A percentile compares a stretch with the other conserved stretches of the same genome.
These are phyloP conservation scores for Citropsis articulata DNA, from an alignment of 345 rosid species.

Conservation along the genomic window DNA sequence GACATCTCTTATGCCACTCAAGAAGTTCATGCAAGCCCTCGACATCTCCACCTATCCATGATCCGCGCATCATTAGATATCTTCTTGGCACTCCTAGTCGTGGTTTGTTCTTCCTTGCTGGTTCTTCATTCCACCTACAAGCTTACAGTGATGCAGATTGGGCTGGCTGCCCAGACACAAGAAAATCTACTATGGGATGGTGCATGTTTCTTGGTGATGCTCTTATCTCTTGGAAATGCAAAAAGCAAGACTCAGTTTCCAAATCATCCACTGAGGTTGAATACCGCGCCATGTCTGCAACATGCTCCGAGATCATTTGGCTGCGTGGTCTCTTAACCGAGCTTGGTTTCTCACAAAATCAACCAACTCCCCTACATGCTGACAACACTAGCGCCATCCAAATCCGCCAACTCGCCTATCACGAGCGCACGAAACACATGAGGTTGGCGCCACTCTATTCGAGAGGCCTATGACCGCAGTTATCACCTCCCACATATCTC, in stretches of 20 bases:
- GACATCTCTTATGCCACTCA: neutral
- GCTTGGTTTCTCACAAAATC: neutral
- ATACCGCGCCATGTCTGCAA: neutral
- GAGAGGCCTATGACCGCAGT: too few relatives aligned
- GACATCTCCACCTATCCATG: neutral
- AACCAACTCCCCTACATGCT: neutral
- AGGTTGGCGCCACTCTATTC: too few relatives aligned
- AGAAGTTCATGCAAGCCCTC: neutral
- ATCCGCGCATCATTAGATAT: neutral
- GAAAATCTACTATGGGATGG: neutral
- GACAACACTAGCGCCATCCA: slow-evolving; percentile 6
- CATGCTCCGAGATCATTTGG: neutral
- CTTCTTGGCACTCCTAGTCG: neutral
- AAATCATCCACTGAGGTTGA: neutral
- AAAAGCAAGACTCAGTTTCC: neutral
- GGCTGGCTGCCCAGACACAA: neutral
- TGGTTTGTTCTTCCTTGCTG: too few relatives aligned
- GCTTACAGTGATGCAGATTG: neutral
- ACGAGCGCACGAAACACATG: too few relatives aligned
- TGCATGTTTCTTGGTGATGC: slow-evolving; percentile 1
- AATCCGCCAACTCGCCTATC: too few relatives aligned
- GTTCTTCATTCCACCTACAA: neutral
- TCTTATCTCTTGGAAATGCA: slow-evolving; percentile 1
- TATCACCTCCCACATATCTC: too few relatives aligned
- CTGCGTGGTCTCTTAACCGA: neutral